Conservation (phyloP, 345 rosid genomes). For the Anacardium occidentale region DNA sequence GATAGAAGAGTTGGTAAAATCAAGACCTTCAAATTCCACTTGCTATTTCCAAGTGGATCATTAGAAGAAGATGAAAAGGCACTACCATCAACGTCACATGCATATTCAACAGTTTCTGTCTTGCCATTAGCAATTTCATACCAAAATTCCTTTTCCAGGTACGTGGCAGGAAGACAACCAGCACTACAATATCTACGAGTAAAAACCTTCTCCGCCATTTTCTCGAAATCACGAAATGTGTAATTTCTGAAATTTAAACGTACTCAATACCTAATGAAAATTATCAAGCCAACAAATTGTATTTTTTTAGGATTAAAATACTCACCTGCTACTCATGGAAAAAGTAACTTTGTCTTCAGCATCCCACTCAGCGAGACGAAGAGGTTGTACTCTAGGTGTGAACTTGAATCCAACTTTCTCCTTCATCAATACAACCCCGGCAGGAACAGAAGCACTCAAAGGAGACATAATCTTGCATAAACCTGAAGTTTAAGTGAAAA, state of each 20-base stretch:
- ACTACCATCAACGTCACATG: constrained; percentile 99
- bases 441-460: constrained; percentile 81
- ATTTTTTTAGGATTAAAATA: constrained; percentile 21
- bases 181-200: constrained; percentile 89
- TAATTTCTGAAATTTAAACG: constrained; percentile 70
- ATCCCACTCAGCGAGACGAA: constrained; percentile 98
- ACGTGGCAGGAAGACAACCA: constrained; percentile 83
- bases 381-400: constrained; percentile 97
- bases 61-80: constrained; percentile 90
- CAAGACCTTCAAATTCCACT: constrained; percentile 95
- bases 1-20: constrained; percentile 25
- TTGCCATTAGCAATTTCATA: constrained; percentile 90
- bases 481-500: constrained; percentile 44
- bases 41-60: constrained; percentile 96
- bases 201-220: constrained; percentile 97
- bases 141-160: constrained; percentile 99
- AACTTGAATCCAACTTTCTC: constrained; percentile 92
- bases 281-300: constrained; percentile 10
- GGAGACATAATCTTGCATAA: constrained; percentile 95
- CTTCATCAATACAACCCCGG: constrained; percentile 84
- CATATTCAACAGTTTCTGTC: constrained; percentile 98
- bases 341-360: constrained; percentile 85
- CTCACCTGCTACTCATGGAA: constrained; percentile 97
- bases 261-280: constrained; percentile 30
- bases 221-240: constrained; percentile 94